Evolutionary conservation across 371 early-diverging fungal genomes (phyloP), one percentile per base, ranked within the genome.

Genomic region (Batkoa obscura): DNA sequence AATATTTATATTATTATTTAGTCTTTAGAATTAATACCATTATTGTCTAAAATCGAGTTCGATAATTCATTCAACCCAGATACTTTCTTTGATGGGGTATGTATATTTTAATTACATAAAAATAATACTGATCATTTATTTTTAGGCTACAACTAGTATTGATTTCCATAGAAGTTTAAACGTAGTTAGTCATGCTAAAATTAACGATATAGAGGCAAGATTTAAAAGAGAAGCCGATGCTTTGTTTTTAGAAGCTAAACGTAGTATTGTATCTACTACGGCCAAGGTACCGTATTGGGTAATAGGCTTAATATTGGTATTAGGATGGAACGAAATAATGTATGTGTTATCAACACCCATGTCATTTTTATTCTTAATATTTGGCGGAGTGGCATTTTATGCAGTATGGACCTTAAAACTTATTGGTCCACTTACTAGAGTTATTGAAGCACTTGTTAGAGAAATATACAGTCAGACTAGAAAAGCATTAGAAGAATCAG

Each of bases 261-360:
- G 97, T 32, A 84, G 92, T 0, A 80, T 89, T 54, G 92, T 96
- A 1, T 64, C 82, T 0, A 88, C 88, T 0, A 84, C 84, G 35
- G 84, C 83, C 55, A 81, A 81, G 55, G 75, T 94, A 38, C 97
- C 97, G 8, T 66, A 70, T 34, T 96, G 94, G 93, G 78, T 89
- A 50, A 68, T 90, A 23, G 74, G 76, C 30, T 66, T 90, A 49
- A 66, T 88, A 48, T 65, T 83, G 51, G 67, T 88, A 23, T 70
- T 94, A 0, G 95, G 95, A 30, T 94, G 91, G 90, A 94, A 94
- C 62, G 95, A 94, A 65, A 79, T 90, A 36, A 72, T 86, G 72
- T 58, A 81, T 1, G 72, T 94, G 10, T 57, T 93, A 52, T 71
- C 75, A 45, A 87, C 77, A 60, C 95, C 94, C 6, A 23, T 88